Percentiles rank a stretch among this genome's conserved stretches.
These are phyloP conservation scores for Chlorella sp. DNA, from an alignment of 139 green algal genomes.

Conservation along the genomic window DNA sequence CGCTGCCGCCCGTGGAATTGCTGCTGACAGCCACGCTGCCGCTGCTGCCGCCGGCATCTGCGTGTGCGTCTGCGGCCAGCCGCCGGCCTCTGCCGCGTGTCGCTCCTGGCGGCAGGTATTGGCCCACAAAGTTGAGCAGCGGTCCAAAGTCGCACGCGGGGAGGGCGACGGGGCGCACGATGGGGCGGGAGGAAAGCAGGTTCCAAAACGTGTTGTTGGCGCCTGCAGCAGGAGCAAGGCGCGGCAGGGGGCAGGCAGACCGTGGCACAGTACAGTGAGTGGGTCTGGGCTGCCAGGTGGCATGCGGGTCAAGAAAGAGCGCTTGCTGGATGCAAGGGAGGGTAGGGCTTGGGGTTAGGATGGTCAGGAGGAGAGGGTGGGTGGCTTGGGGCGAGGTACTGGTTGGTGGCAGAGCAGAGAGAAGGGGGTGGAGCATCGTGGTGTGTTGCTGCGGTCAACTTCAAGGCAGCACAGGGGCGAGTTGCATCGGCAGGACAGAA, in stretches of 20 bases:
- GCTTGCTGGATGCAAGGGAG: too few relatives aligned
- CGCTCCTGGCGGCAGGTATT: not conserved
- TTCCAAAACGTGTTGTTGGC: conserved; percentile 22
- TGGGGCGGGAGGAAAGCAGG: not conserved
- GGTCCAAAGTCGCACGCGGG: conserved; percentile 13
- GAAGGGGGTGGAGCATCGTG: too few relatives aligned
- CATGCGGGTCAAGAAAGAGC: not conserved
- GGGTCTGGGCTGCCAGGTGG: not conserved
- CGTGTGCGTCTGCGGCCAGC: not conserved
- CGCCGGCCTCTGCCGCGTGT: not conserved
- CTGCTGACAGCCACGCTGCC: not conserved
- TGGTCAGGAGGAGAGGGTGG: too few relatives aligned
- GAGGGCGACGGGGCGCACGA: not conserved
- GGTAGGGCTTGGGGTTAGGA: too few relatives aligned
- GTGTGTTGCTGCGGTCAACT: too few relatives aligned
- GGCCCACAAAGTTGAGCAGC: conserved; percentile 15
- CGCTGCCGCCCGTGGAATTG: not conserved
- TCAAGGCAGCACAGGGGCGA: too few relatives aligned
- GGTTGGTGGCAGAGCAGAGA: too few relatives aligned
- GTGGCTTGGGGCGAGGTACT: too few relatives aligned
- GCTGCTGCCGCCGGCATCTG: not conserved
- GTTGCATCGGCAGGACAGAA: too few relatives aligned
- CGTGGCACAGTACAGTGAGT: not conserved
- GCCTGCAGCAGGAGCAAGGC: not conserved
- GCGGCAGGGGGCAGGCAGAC: not conserved